Conservation (phyloP, 2,329 filamentous ascomycete species). For the Nemania serpens region DNA sequence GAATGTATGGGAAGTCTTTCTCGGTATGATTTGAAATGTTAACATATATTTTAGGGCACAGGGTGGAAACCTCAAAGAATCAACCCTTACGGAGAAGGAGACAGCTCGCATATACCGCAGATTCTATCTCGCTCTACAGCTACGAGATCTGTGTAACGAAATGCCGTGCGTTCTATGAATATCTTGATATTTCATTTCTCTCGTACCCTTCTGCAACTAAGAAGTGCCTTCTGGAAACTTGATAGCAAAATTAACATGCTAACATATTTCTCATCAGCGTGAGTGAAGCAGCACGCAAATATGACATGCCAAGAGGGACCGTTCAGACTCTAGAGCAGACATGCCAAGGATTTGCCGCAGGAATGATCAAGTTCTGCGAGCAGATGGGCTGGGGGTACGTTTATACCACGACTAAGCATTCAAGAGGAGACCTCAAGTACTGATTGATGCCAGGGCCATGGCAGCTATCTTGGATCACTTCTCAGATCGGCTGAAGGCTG, state of each 20-base stretch:
- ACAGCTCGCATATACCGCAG: conserved; percentile 68
- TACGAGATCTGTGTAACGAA: conserved; percentile 81
- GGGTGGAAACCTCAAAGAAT: conserved; percentile 67
- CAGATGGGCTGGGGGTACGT: conserved; percentile 73
- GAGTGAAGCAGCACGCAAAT: conserved; percentile 70
- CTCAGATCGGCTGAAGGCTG: conserved; percentile 72
- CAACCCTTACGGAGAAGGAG: conserved; percentile 63
- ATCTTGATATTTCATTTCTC: too few relatives aligned
- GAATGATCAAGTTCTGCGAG: conserved; percentile 80
- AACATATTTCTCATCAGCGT: too few relatives aligned
- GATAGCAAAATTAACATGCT: too few relatives aligned
- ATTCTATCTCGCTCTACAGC: conserved; percentile 75
- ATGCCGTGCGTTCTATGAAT: too few relatives aligned
- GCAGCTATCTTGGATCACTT: conserved; percentile 76
- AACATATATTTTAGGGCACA: conserved; percentile 58
- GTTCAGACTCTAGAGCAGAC: conserved; percentile 75
- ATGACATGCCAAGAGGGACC: conserved; percentile 69
- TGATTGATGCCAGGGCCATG: conserved; percentile 58
- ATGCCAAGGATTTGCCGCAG: conserved; percentile 77
- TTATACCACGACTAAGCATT: not conserved
- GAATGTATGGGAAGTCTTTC: conserved; percentile 55
- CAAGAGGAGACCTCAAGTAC: not conserved
- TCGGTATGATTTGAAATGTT: conserved; percentile 13
- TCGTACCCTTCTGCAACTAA: too few relatives aligned
- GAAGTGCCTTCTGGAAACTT: too few relatives aligned